Percentiles rank a stretch among this genome's conserved stretches.
phyloP scores from a whole-genome alignment of 352 stramenopile species.

The Pythium chondricola region DNA sequence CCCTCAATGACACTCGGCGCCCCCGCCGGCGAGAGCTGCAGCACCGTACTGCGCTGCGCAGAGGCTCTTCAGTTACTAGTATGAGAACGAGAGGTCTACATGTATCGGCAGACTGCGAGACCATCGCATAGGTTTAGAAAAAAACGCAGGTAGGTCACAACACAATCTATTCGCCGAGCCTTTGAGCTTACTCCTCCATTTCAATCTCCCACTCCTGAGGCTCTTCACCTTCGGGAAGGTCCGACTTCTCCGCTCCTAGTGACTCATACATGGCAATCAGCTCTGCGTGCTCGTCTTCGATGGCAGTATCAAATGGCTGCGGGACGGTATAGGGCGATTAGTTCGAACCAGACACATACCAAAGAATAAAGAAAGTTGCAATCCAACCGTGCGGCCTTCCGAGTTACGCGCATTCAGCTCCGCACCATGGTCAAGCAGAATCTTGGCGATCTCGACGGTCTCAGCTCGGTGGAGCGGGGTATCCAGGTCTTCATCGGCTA shows the following conservation, averaged over 20 bases:
- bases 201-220: slow-evolving; percentile 15
- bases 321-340: background rate
- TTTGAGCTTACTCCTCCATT: too few species aligned
- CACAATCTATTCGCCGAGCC: too few species aligned
- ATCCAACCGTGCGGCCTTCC: slow-evolving; percentile 22
- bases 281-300: slow-evolving; percentile 28
- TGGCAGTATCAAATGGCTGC: slow-evolving; percentile 27
- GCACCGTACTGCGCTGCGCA: too few species aligned
- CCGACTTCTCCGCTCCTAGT: slow-evolving; percentile 25
- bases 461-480: slow-evolving; percentile 27
- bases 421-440: slow-evolving; percentile 25
- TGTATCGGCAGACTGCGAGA: too few species aligned
- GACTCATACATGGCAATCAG: slow-evolving; percentile 23
- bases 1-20: too few species aligned
- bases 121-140: too few species aligned
- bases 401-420: slow-evolving; percentile 30
- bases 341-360: background rate
- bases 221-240: slow-evolving; percentile 15
- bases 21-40: too few species aligned
- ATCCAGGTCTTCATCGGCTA: slow-evolving; percentile 25
- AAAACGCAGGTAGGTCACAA: too few species aligned
- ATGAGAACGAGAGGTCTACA: too few species aligned
- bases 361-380: background rate
- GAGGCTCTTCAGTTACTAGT: too few species aligned
- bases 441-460: slow-evolving; percentile 22